Evolutionary conservation across 192 early-diverging fungal species (phyloP), one percentile per base, ranked within the genome.

Genomic region (Backusella liffmaniae): DNA sequence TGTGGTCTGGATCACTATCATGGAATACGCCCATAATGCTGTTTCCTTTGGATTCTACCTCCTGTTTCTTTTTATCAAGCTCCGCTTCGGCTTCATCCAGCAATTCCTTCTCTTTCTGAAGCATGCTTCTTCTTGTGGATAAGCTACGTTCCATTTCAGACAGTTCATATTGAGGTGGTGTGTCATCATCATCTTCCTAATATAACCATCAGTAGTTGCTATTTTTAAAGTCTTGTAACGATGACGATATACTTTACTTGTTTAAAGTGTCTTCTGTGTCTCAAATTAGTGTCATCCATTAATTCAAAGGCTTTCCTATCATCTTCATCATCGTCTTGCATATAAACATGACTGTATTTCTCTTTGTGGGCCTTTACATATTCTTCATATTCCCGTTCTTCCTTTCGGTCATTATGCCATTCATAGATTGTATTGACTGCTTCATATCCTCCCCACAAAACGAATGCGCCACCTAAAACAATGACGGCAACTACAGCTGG

Each of bases 311-410:
- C 35, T 56, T 68, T 15, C 1, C 37, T 39, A 9, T 66, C 15
- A 16, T 67, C 46, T n/a, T 67, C 62, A 12, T 71, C 67, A 35
- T 76, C 53, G 9, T 67, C 65, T 35, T 75, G 18, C 13, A 26
- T 13, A 46, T 34, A 67, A 30, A 34, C 8, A 35, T 46, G 8
- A 5, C 44, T 59, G 12, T n/a, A 21, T 23, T 77, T 69, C 72
- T 74, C 73, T 21, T 36, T 16, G 39, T 72, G 44, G 0, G 29
- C 21, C 21, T 34, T 44, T 21, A 72, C 9, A 70, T 77, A 77
- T n/a, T 72, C 70, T 66, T 77, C 76, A 72, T 77, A 77, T 21
- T 26, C 39, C 12, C 26, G 36, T 32, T 66, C 69, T 72, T 77
- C 76, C n/a, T 69, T 32, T 34, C 59, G 49, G 18, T 70, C 36